Percentiles rank a stretch among this genome's conserved stretches.
Evolutionary conservation across 2,329 filamentous ascomycete species (phyloP).

Genomic region (Sporothrix variecibatus): DNA sequence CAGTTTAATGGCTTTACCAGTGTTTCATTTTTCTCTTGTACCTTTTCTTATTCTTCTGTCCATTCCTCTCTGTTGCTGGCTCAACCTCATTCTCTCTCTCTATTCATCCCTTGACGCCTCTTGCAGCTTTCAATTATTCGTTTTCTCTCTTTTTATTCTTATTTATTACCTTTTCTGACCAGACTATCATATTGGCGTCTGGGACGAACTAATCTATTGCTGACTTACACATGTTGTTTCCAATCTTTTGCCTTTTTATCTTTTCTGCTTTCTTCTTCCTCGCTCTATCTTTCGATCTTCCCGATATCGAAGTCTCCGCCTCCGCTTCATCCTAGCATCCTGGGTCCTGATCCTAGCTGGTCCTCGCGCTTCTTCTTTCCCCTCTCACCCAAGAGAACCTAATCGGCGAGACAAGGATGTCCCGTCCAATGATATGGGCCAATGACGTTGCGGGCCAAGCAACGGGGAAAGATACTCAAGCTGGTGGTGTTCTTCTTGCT

Average conservation of each 20-base stretch:
- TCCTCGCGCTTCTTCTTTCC: background rate
- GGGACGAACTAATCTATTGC: too few relatives aligned
- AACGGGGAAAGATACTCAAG: background rate
- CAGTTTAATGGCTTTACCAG: background rate
- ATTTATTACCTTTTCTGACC: background rate
- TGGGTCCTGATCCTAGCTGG: background rate
- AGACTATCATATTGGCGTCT: background rate
- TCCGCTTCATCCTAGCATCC: background rate
- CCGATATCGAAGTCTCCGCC: slow-evolving; percentile 7
- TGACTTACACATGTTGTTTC: background rate
- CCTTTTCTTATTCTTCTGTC: background rate
- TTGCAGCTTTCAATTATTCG: background rate
- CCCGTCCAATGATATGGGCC: background rate
- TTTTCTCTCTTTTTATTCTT: background rate
- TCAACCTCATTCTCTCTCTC: background rate
- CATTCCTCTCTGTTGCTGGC: slow-evolving; percentile 16
- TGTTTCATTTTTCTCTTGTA: background rate
- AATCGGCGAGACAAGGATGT: background rate
- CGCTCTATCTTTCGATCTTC: background rate
- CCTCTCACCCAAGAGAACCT: background rate
- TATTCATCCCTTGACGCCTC: background rate
- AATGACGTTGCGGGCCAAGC: slow-evolving; percentile 10
- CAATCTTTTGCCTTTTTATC: background rate
- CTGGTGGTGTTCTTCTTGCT: background rate
- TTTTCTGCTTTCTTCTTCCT: background rate